phyloP scores from a whole-genome alignment of 2,329 filamentous ascomycete genomes.

The Paecilomyces dactylethromorphus region DNA sequence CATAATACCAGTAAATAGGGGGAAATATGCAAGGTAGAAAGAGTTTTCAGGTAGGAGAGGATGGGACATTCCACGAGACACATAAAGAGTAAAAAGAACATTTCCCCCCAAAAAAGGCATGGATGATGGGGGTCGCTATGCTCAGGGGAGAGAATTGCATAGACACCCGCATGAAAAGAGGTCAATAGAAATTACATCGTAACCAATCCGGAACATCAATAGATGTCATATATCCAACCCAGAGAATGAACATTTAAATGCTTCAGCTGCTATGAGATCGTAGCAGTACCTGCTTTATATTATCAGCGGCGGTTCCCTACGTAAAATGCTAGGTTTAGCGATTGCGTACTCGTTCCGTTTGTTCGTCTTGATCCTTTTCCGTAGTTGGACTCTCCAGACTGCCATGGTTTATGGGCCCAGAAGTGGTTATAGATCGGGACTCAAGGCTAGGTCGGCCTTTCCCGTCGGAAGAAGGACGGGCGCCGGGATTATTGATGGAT shows the following conservation, averaged over 20 bases:
- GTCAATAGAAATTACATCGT: conserved; percentile 21
- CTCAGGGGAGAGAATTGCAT: conserved; percentile 15
- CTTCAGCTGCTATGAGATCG: conserved; percentile 45
- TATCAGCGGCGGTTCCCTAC: conserved; percentile 1
- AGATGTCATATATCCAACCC: background rate
- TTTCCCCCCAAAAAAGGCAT: conserved; percentile 2
- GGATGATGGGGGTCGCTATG: conserved; percentile 5
- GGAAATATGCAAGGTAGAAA: background rate
- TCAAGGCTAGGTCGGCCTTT: conserved; percentile 52
- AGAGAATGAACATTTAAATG: background rate
- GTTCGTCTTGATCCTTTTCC: conserved; percentile 56
- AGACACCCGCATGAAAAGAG: conserved; percentile 13
- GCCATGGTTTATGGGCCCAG: conserved; percentile 50
- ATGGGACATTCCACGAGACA: conserved; percentile 2
- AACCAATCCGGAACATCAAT: conserved; percentile 8
- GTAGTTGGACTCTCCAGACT: conserved; percentile 59
- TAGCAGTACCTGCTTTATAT: conserved; percentile 32
- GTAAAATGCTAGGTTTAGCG: conserved; percentile 1
- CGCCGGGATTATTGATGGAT: conserved; percentile 12
- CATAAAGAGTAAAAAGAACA: conserved; percentile 9
- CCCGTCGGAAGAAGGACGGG: conserved; percentile 25
- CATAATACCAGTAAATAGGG: background rate
- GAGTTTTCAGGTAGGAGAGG: conserved; percentile 3
- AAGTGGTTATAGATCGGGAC: conserved; percentile 62
- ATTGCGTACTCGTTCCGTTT: conserved; percentile 47